A percentile compares a stretch with the other conserved stretches of the same genome.
These are phyloP conservation scores for Phytopythium delawarense DNA, from an alignment of 352 stramenopile genomes.

Conservation along the genomic window DNA sequence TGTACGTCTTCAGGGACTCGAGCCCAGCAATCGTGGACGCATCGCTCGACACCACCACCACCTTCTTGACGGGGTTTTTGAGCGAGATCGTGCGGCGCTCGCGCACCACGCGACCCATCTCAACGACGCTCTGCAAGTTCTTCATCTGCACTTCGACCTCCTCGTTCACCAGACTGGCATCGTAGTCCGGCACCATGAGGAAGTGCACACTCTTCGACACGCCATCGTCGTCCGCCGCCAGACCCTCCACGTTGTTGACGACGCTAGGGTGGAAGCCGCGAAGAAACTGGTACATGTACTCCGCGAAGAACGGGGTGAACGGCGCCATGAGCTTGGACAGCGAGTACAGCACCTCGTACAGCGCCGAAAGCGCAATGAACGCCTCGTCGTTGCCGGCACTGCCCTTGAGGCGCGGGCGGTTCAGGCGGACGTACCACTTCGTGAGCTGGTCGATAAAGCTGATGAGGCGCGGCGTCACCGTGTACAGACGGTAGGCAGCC, in stretches of 20 bases:
- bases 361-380: conserved; percentile 83
- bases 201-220: conserved; percentile 96
- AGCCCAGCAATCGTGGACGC: conserved; percentile 71
- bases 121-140: conserved; percentile 95
- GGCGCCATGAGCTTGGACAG: conserved; percentile 96
- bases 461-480: conserved; percentile 97
- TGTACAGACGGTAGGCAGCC: conserved; percentile 99
- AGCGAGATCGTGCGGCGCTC: conserved; percentile 97
- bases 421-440: conserved; percentile 99
- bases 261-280: conserved; percentile 93
- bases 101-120: conserved; percentile 94
- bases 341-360: conserved; percentile 99
- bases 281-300: conserved; percentile 99
- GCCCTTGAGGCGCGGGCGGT: conserved; percentile 97
- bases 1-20: conserved; percentile 89
- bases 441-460: conserved; percentile 98
- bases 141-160: conserved; percentile 93
- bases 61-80: conserved; percentile 96
- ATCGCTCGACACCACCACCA: conserved; percentile 94
- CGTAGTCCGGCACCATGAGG: conserved; percentile 93
- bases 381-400: conserved; percentile 85
- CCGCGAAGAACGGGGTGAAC: conserved; percentile 99
- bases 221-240: conserved; percentile 86
- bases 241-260: conserved; percentile 36
- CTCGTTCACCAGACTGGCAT: conserved; percentile 91